Evolutionary conservation across 78 protist genomes (phyloP), one percentile per base, ranked within the genome.

Genomic region (Polysphondylium violaceum): DNA sequence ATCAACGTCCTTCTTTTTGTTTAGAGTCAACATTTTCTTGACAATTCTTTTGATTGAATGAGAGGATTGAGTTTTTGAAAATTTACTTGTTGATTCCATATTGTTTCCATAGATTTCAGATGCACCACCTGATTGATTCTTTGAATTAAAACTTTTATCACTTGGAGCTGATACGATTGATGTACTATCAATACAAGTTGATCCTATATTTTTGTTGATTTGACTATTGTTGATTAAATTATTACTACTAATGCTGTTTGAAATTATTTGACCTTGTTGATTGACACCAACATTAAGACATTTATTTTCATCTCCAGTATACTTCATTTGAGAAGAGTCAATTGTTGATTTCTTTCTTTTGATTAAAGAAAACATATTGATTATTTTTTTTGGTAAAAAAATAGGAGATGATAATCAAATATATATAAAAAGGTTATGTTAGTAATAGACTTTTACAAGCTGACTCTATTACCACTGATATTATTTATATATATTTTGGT

Each of bases 1-100:
- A 40, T 78, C 88, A 4, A 14, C n/a, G n/a, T 67, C 88, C 53
- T 78, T 78, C 88, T 78, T 78, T 17, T 78, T 78, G 16, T 63
- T 53, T 11, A 47, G n/a, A 47, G 21, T 31, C 6, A 71, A 71
- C 25, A 47, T 51, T 50, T 7, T 47, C 38, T 67, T 67, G 23
- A 67, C 33, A 35, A 67, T 67, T 38, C 25, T 67, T 38, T 25
- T 67, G 23, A 67, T 31, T 2, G 55, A 38, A 23, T 67, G 55
- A 19, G 56, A 50, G 19, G 38, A n/a, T 63, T 38, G 71, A 19
- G 71, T 35, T 19, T 50, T 19, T 61, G 69, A 61, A 29, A 29
- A 31, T 3, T 67, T 67, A n/a, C 21, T 56, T 9, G 8, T 4
- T 6, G 16, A 4, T 19, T 69, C 76, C 60, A 69, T 38, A 44